These are phyloP conservation scores for Teratosphaeria destructans DNA, from an alignment of 2,329 filamentous ascomycete species.

Conservation along the genomic window DNA sequence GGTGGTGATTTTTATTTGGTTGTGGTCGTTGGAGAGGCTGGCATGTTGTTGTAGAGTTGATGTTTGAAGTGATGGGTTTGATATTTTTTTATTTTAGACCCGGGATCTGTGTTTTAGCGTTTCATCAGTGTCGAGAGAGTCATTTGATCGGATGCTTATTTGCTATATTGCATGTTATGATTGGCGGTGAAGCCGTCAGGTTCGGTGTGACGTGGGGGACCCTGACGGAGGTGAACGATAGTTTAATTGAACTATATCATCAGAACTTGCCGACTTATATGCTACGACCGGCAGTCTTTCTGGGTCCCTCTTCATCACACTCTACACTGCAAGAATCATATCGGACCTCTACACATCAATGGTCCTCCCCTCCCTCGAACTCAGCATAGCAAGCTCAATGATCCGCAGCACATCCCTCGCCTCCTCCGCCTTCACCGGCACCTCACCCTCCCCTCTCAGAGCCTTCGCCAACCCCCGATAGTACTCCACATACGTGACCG, in stretches of 20 bases:
- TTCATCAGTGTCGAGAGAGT: no score
- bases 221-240: no score
- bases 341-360: slow-evolving; percentile 4
- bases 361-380: slow-evolving; percentile 42
- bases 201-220: no score
- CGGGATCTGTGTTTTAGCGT: no score
- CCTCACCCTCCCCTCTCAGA: slow-evolving; percentile 39
- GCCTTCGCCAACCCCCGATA: slow-evolving; percentile 49
- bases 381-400: slow-evolving; percentile 46
- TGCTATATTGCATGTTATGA: no score
- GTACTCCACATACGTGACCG: slow-evolving; percentile 58
- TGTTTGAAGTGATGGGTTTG: no score
- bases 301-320: no score
- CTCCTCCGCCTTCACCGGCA: slow-evolving; percentile 45
- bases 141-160: no score
- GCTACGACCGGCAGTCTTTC: not conserved
- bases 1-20: not conserved
- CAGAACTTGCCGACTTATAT: not conserved
- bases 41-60: not conserved
- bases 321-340: no score
- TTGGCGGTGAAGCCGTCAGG: no score
- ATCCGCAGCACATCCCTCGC: slow-evolving; percentile 45
- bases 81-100: no score
- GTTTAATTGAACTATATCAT: not conserved
- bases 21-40: not conserved